Base-by-base conservation (phyloP, 2,329 filamentous ascomycete species). In the Colletotrichum sp. region DNA sequence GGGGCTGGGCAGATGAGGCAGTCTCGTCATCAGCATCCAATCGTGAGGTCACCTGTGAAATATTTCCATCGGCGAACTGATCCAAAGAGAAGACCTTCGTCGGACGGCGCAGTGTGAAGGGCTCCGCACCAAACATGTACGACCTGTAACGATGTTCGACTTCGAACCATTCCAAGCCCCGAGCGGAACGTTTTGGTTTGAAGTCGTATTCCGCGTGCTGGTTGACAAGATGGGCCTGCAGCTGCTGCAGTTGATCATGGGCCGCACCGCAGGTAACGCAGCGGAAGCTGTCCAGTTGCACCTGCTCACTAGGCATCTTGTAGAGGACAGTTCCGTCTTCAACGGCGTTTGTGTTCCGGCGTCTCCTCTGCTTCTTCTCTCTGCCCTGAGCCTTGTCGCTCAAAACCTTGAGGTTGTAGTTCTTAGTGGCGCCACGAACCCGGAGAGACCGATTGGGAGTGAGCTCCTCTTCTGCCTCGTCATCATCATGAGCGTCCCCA, bases 351-450 rank as follows among this genome's bases (percentile, higher is more conserved):
- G 76, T 76, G 15, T 62, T 57, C 9, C 57, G 82, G 78, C 79
- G 81, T 71, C 83, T 83, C 71, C 85, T 84, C n/a, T 85, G 86
- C 77, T 88, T 89, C 77, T 86, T 86, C 59, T 89, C 88, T 78
- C 86, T 89, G 6, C 90, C 90, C 68, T 90, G 87, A 8, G 90
- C 90, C 78, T 90, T 89, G 78, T 91, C 90, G 81, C 89, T 92
- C 18, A 93, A 83, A 15, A 89, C 85, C 80, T 92, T 92, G 49
- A 93, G 82, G 78, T 93, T 93, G 80, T 93, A 93, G 26, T 87
- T 86, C 76, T 89, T 89, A 72, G 87, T 88, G 57, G 84, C 85
- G 21, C 70, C 74, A 69, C 90, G 87, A 18, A 84, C 83, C 59
- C 90, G 87, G 21, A 91, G 82, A 2, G 88, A 88, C 74, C 90